Evolutionary conservation across 768 basidiomycete species (phyloP).

Genomic region (Boletus sp.): DNA sequence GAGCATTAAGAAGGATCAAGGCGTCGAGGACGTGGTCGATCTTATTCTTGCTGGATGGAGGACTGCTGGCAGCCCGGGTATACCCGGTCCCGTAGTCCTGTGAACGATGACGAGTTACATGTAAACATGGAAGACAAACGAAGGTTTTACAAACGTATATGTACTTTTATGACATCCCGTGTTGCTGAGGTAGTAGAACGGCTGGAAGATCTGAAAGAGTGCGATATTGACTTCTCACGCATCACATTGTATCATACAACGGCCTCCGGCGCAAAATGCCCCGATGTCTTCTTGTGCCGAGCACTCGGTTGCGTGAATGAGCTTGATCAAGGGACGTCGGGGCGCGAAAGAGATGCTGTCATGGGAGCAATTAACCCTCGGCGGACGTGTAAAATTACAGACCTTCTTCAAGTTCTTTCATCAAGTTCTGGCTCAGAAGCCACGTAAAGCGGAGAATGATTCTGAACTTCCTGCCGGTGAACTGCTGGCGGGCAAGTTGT

Average conservation of each 20-base stretch:
- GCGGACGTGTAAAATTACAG: background rate
- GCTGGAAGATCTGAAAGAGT: background rate
- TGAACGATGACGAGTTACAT: constrained; percentile 15
- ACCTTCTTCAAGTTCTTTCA: background rate
- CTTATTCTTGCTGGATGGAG: constrained; percentile 90
- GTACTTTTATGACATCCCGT: constrained; percentile 5
- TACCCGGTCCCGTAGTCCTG: constrained; percentile 36
- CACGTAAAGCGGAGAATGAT: background rate
- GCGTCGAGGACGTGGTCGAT: constrained; percentile 78
- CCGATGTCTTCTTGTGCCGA: too few species aligned
- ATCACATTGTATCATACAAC: background rate
- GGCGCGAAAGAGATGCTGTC: background rate
- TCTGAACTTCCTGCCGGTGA: background rate
- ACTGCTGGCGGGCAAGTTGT: background rate
- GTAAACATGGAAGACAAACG: background rate
- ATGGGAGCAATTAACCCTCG: background rate
- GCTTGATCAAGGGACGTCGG: constrained; percentile 6
- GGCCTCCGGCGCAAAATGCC: background rate
- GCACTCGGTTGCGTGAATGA: background rate
- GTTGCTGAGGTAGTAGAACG: constrained; percentile 4
- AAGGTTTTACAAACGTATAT: background rate
- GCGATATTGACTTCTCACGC: constrained; percentile 9
- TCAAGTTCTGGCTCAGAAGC: background rate
- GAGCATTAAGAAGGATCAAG: constrained; percentile 73
- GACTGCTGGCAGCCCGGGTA: constrained; percentile 73